These are phyloP conservation scores for Saksenaea oblongispora DNA, from an alignment of 371 early-diverging fungal genomes.

Conservation along the genomic window DNA sequence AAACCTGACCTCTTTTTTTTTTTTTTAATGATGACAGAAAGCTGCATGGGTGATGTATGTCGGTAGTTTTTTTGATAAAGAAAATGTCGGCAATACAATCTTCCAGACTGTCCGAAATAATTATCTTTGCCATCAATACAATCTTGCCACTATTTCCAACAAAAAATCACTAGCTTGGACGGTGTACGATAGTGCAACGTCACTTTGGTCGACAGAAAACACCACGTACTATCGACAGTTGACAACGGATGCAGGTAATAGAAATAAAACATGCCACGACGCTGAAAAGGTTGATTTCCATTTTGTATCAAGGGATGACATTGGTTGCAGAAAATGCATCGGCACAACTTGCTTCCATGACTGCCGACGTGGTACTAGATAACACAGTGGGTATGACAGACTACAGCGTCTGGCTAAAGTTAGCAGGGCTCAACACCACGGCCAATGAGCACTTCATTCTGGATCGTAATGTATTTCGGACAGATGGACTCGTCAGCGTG, in stretches of 20 bases:
- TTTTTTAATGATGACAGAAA: slow-evolving; percentile 15
- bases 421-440: slow-evolving; percentile 9
- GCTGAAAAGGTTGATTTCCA: no score
- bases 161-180: slow-evolving; percentile 29
- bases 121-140: slow-evolving; percentile 23
- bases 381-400: background rate
- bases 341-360: background rate
- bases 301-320: slow-evolving; percentile 10
- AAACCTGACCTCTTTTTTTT: background rate
- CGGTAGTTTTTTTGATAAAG: slow-evolving; percentile 24
- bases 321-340: background rate
- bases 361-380: background rate
- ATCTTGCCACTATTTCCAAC: slow-evolving; percentile 13
- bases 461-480: slow-evolving; percentile 17
- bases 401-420: background rate
- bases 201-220: slow-evolving; percentile 11
- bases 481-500: slow-evolving; percentile 22
- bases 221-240: slow-evolving; percentile 7
- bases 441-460: slow-evolving; percentile 12
- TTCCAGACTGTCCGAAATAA: slow-evolving; percentile 8
- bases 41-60: slow-evolving; percentile 24
- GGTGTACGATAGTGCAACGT: slow-evolving; percentile 8
- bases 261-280: background rate
- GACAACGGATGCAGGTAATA: slow-evolving; percentile 26
- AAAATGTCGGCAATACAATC: slow-evolving; percentile 5